These are phyloP conservation scores for Naganishia onofrii DNA, from an alignment of 768 basidiomycete genomes.

Conservation along the genomic window DNA sequence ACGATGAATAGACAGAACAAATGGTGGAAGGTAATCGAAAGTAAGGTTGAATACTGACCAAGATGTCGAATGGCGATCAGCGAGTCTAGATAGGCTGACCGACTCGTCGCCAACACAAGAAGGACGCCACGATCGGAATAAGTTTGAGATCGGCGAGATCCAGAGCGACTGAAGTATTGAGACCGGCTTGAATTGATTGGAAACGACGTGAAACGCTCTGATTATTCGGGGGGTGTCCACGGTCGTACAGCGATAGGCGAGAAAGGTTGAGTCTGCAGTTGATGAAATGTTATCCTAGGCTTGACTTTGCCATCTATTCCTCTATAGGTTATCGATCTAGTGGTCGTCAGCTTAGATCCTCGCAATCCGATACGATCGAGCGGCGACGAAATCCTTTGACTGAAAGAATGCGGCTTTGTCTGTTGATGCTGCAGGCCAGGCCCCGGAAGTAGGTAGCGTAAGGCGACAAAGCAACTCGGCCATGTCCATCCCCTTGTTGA, in stretches of 20 bases:
- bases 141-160: not conserved
- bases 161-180: not conserved
- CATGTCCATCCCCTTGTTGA: not conserved
- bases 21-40: not conserved
- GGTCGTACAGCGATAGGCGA: no score
- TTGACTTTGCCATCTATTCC: constrained; percentile 16
- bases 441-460: not conserved
- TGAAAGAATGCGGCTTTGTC: not conserved
- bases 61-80: not conserved
- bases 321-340: constrained; percentile 4
- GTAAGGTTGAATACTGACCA: not conserved
- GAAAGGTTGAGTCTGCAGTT: no score
- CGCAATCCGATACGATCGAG: constrained; percentile 13
- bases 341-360: not conserved
- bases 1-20: not conserved
- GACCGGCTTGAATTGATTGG: not conserved
- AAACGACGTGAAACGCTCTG: not conserved
- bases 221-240: not conserved
- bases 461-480: not conserved
- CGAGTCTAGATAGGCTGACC: not conserved
- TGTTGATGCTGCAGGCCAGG: not conserved
- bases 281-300: not conserved
- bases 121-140: not conserved
- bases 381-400: not conserved
- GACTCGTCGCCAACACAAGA: not conserved